Evolutionary conservation across 2,329 filamentous ascomycete genomes (phyloP), one percentile per base, ranked within the genome.

Genomic region (Apiospora aurea): DNA sequence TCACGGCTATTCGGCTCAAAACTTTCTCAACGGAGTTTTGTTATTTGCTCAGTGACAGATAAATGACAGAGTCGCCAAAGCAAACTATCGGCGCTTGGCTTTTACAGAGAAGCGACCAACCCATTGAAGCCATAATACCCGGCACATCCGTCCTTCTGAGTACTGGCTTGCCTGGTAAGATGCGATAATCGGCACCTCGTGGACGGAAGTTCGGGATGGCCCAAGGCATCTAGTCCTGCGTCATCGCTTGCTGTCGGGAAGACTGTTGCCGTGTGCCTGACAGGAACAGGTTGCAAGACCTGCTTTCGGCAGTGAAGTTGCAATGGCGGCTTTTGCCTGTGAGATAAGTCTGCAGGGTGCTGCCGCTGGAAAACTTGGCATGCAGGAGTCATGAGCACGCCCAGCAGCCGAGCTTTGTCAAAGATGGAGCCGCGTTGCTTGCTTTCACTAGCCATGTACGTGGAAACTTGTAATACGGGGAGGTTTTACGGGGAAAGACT

Each of bases 381-480:
- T 57, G 51, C 51, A 57, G 51, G 16, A 57, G 51, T 57, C 51
- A 14, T 57, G 51, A 57, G 51, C 51, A 57, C 21, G 51, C 51
- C 51, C 51, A 57, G 51, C 51, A 34, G 34, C 34, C 34, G 34
- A 38, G 34, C 34, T 6, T 34, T 34, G 51, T 7, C 51, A 57
- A 53, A 57, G 51, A 57, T 57, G 29, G 53, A 61, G 53, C 53
- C 53, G 53, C 53, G 53, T 34, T 38, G 53, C 53, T 61, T 61
- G 53, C 26, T 21, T 21, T 61, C 21, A 38, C 16, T 53, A 14
- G 24, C 5, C 51, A 53, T 61, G 53, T 61, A 38, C 29, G 26
- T 61, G 53, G 29, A 61, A 34, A 61, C 29, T 11, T 34, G 53
- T 34, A 38, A 18, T 61, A 61, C 16, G 26, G 26, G 53, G 53